Evolutionary conservation across 331 rosid species (phyloP), one percentile per base, ranked within the genome.

Genomic region (Quercus phellos): DNA sequence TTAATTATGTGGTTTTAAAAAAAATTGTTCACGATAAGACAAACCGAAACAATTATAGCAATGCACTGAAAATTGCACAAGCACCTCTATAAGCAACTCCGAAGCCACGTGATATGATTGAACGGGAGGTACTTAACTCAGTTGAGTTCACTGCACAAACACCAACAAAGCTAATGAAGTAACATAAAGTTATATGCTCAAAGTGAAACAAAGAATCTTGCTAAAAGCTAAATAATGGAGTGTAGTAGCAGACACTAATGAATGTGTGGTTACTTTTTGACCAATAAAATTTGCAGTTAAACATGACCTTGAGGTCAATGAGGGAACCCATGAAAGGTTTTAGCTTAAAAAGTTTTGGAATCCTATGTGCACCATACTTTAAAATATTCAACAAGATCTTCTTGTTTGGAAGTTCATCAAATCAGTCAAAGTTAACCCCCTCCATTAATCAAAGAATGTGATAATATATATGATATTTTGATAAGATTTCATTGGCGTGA

Each of bases 181-280:
- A 87, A 93, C 93, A 88, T 91, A 90, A 93, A 91, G 95, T 89
- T 82, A 88, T 82, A 88, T 78, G 89, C 86, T 84, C 88, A 89
- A 93, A 90, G 94, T 84, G 89, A 78, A 74, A 83, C 85, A 85
- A 87, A 91, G 94, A 93, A 88, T 89, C 90, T 88, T 87, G 90
- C 81, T 86, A 90, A 93, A 93, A 93, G 95, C 92, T 84, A 91
- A 85, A 76, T 79, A 85, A 89, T 91, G 97, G 95, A 91, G 95
- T 86, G 92, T 93, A 91, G 98, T 90, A 91, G 93, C 97, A 91
- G 88, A 86, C 92, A 93, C 87, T 87, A 87, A 91, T 90, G 78
- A 91, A 85, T 69, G 86, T 76, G 81, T 82, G 81, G 58, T 61
- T 73, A 85, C 97, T 91, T 93, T 87, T 93, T 93, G 91, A 87